Evolutionary conservation across 2,329 filamentous ascomycete species (phyloP).

Genomic region (Trichoderma citrinoviride): DNA sequence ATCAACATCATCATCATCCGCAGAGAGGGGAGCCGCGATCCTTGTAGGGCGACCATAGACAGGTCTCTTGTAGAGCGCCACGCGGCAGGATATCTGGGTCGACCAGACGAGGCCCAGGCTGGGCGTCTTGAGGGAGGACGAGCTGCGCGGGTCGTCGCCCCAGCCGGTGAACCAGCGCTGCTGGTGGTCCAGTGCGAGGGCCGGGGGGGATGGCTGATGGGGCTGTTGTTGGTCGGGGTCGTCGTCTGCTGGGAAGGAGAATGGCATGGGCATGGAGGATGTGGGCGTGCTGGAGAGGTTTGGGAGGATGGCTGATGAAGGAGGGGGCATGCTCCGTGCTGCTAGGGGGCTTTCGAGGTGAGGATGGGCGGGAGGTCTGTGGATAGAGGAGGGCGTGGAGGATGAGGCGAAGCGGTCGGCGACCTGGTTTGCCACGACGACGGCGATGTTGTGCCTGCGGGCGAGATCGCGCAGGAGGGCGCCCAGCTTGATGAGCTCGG

Average conservation of each 20-base stretch:
- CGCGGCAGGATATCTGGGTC: slow-evolving; percentile 78
- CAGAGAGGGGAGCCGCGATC: slow-evolving; percentile 36
- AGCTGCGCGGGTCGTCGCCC: slow-evolving; percentile 64
- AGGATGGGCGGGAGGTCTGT: background rate
- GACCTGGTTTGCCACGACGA: slow-evolving; percentile 95
- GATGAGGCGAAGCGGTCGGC: slow-evolving; percentile 70
- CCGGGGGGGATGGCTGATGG: slow-evolving; percentile 41
- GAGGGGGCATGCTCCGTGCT: slow-evolving; percentile 41
- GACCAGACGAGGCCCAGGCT: slow-evolving; percentile 87
- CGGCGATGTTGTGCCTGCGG: slow-evolving; percentile 67
- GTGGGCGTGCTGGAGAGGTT: slow-evolving; percentile 37
- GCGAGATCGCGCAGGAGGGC: slow-evolving; percentile 74
- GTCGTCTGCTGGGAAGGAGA: slow-evolving; percentile 30
- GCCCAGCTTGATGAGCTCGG: slow-evolving; percentile 74
- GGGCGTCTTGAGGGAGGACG: slow-evolving; percentile 69
- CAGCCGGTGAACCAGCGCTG: slow-evolving; percentile 95
- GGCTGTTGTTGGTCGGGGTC: slow-evolving; percentile 4
- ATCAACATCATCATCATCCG: slow-evolving; percentile 41
- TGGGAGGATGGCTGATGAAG: slow-evolving; percentile 29
- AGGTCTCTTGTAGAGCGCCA: slow-evolving; percentile 75
- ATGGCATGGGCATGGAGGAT: slow-evolving; percentile 38
- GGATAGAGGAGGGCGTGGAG: slow-evolving; percentile 2
- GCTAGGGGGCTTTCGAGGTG: slow-evolving; percentile 48
- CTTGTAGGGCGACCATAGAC: slow-evolving; percentile 44
- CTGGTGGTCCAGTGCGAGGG: slow-evolving; percentile 79